Evolutionary conservation across 768 basidiomycete species (phyloP).

Genomic region (Pulveroboletus sp.): DNA sequence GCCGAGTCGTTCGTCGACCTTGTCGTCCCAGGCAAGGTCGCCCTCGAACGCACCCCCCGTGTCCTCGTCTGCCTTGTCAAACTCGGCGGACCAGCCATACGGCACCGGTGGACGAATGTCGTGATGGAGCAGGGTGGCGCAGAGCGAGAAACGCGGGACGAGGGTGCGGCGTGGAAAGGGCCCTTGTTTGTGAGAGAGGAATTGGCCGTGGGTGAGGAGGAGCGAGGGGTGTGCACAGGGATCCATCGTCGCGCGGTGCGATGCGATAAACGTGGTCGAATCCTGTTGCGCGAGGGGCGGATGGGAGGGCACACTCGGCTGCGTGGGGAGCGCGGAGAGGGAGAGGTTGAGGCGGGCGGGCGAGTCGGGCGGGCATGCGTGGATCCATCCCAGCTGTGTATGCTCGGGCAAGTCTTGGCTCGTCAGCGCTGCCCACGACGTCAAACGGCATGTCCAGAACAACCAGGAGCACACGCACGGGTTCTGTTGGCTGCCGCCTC

Average conservation of each 20-base stretch:
- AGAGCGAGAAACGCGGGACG: conserved; percentile 54
- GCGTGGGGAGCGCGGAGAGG: too few relatives aligned
- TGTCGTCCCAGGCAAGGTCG: conserved; percentile 65
- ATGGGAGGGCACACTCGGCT: too few relatives aligned
- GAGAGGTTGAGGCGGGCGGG: too few relatives aligned
- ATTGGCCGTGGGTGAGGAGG: conserved; percentile 47
- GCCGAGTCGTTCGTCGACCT: conserved; percentile 55
- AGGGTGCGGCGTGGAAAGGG: conserved; percentile 41
- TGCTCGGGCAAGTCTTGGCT: too few relatives aligned
- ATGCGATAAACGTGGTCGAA: too few relatives aligned
- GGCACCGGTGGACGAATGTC: conserved; percentile 52
- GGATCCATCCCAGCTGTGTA: too few relatives aligned
- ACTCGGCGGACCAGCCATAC: conserved; percentile 46
- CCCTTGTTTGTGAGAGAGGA: conserved; percentile 46
- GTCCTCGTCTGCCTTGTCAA: conserved; percentile 4
- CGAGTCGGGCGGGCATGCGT: too few relatives aligned
- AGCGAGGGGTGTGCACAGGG: conserved; percentile 36
- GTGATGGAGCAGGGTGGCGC: conserved; percentile 48
- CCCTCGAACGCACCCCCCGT: conserved; percentile 34
- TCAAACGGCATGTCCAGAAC: too few relatives aligned
- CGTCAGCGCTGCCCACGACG: too few relatives aligned
- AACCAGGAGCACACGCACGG: too few relatives aligned
- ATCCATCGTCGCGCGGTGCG: conserved; percentile 36
- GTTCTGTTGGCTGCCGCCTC: too few relatives aligned
- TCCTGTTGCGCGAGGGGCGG: too few relatives aligned